phyloP scores from a whole-genome alignment of 208 protist genomes.

The Endotrypanum monterogeii region DNA sequence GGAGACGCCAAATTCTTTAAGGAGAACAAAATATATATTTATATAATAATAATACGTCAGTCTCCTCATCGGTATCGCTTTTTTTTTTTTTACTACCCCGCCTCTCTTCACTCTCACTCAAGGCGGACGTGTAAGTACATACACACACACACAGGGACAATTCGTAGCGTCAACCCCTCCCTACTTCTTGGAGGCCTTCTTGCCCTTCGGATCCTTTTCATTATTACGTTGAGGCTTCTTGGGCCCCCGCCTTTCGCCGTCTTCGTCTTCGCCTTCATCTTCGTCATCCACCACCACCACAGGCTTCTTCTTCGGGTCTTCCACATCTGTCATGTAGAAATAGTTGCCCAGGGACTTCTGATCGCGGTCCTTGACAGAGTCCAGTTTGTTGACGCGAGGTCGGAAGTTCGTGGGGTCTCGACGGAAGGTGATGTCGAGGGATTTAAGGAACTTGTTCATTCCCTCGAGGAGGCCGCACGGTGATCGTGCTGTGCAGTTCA shows the following conservation, averaged over 20 bases:
- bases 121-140: neutral
- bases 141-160: neutral
- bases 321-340: slow-evolving; percentile 96
- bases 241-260: slow-evolving; percentile 18
- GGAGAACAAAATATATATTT: slow-evolving; percentile 25
- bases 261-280: slow-evolving; percentile 94
- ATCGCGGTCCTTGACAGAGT: slow-evolving; percentile 98
- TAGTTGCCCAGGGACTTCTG: slow-evolving; percentile 98
- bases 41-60: slow-evolving; percentile 14
- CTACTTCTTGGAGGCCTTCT: slow-evolving; percentile 43
- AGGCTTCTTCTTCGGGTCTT: slow-evolving; percentile 43
- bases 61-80: neutral
- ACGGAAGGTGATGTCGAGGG: slow-evolving; percentile 98
- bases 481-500: slow-evolving; percentile 94
- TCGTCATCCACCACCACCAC: slow-evolving; percentile 35
- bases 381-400: slow-evolving; percentile 99
- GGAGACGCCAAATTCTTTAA: slow-evolving; percentile 4
- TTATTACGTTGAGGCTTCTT: slow-evolving; percentile 25
- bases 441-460: slow-evolving; percentile 99
- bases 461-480: slow-evolving; percentile 86
- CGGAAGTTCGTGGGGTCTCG: slow-evolving; percentile 98
- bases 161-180: neutral
- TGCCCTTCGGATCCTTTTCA: slow-evolving; percentile 37
- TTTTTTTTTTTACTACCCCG: too few species aligned
- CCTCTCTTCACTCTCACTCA: neutral